Conservation (phyloP, 2,329 filamentous ascomycete species). For the Aspergillus fumigatiaffinis region DNA sequence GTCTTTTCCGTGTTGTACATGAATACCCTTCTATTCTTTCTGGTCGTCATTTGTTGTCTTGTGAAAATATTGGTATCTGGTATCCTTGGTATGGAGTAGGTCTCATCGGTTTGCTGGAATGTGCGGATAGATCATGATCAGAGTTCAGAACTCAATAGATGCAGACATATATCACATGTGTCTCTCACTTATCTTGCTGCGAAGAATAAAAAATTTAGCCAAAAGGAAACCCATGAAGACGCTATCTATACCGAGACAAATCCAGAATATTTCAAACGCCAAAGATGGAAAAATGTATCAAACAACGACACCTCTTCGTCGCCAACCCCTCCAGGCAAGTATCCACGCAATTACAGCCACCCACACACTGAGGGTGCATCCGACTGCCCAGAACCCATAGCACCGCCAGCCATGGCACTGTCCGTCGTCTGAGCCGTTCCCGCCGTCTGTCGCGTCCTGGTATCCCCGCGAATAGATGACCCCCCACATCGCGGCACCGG, state of each 20-base stretch:
- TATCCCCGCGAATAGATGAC: constrained; percentile 67
- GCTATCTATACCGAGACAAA: neutral
- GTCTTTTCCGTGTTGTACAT: neutral
- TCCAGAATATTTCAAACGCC: neutral
- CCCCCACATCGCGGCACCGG: constrained; percentile 86
- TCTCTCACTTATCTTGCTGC: too few species aligned
- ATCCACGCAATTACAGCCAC: constrained; percentile 67
- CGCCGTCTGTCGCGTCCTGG: constrained; percentile 42
- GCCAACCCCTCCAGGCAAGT: constrained; percentile 86
- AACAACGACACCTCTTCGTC: constrained; percentile 68
- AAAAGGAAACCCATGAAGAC: neutral
- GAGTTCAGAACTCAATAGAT: neutral
- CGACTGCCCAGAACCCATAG: constrained; percentile 89
- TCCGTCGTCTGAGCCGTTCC: constrained; percentile 37
- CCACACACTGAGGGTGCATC: constrained; percentile 66
- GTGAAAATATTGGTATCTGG: neutral
- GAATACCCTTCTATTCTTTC: neutral
- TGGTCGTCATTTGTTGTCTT: neutral
- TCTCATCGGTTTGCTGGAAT: neutral
- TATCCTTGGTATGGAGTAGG: neutral
- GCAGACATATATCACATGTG: too few species aligned
- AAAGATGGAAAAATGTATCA: constrained; percentile 20
- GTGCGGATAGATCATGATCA: neutral
- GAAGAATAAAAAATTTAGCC: neutral
- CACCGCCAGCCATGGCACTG: constrained; percentile 80